These are phyloP conservation scores for Ophiostoma himal-ulmi DNA, from an alignment of 2,329 filamentous ascomycete genomes.

Conservation along the genomic window DNA sequence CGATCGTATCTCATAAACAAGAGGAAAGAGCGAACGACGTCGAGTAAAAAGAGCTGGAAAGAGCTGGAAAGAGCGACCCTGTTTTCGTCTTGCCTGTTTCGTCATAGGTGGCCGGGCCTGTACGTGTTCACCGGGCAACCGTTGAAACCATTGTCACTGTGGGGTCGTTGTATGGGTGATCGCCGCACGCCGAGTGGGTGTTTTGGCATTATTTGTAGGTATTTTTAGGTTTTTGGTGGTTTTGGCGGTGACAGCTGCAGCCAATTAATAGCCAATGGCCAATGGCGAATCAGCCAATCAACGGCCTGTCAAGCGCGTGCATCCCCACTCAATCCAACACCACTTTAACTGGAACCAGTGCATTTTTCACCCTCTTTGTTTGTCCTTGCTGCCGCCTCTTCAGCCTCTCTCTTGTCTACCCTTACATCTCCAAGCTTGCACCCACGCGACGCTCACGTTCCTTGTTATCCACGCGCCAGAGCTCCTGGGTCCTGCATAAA, in stretches of 20 bases:
- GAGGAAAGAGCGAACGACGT: conserved; percentile 16
- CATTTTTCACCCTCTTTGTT: neutral
- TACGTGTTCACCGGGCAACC: conserved; percentile 25
- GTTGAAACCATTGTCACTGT: conserved; percentile 9
- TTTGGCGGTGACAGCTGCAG: neutral
- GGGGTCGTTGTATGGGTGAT: conserved; percentile 19
- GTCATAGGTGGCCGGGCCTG: conserved; percentile 13
- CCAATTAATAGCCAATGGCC: neutral
- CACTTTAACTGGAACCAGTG: neutral
- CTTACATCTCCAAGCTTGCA: neutral
- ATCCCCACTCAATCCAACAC: neutral
- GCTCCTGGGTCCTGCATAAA: conserved; percentile 8
- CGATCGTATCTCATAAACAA: neutral
- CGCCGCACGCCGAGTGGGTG: neutral
- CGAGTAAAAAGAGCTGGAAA: conserved; percentile 10
- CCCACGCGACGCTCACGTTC: conserved; percentile 12
- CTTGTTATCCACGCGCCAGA: neutral
- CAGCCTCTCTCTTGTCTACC: neutral
- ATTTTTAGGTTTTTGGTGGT: neutral
- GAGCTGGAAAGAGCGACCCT: neutral
- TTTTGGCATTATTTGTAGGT: neutral
- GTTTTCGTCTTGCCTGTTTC: conserved; percentile 27
- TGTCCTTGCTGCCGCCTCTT: neutral
- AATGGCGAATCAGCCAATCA: neutral
- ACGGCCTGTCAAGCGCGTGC: neutral